Evolutionary conservation across 768 basidiomycete species (phyloP).

Genomic region (Vishniacozyma victoriae): DNA sequence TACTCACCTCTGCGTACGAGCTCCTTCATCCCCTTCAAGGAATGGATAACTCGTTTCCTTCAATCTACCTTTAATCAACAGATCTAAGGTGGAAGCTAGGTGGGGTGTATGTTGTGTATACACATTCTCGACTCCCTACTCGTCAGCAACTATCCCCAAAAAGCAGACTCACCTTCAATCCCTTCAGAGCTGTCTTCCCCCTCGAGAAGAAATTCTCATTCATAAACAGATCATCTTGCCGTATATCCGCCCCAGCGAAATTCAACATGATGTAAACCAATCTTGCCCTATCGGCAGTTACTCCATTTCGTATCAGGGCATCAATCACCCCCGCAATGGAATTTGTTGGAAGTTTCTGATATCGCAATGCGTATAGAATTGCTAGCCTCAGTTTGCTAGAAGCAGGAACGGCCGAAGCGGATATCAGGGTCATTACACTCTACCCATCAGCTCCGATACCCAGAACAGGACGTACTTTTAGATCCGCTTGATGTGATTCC

Average conservation of each 20-base stretch:
- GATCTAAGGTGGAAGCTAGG: slow-evolving; percentile 83
- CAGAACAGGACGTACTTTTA: slow-evolving; percentile 57
- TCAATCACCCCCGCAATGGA: slow-evolving; percentile 63
- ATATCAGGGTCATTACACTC: slow-evolving; percentile 76
- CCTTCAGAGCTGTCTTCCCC: slow-evolving; percentile 89
- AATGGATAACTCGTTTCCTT: slow-evolving; percentile 88
- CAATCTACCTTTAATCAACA: slow-evolving; percentile 75
- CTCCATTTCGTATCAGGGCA: slow-evolving; percentile 46
- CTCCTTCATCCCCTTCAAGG: slow-evolving; percentile 58
- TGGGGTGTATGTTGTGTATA: slow-evolving; percentile 97
- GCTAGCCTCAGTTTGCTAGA: slow-evolving; percentile 84
- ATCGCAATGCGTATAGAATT: slow-evolving; percentile 85
- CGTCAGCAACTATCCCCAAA: background rate
- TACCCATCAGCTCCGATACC: slow-evolving; percentile 41
- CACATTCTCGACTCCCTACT: slow-evolving; percentile 93
- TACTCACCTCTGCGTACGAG: slow-evolving; percentile 57
- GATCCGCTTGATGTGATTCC: slow-evolving; percentile 69
- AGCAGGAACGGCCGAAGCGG: slow-evolving; percentile 60
- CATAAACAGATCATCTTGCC: slow-evolving; percentile 94
- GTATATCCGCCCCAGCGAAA: slow-evolving; percentile 87
- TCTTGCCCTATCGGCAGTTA: slow-evolving; percentile 52
- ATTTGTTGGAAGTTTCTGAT: slow-evolving; percentile 78
- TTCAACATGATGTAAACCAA: slow-evolving; percentile 83
- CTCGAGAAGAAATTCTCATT: slow-evolving; percentile 90
- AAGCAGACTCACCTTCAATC: slow-evolving; percentile 63